Evolutionary conservation across 106 monocot species (phyloP), one percentile per base, ranked within the genome.

Genomic region (Alisma plantagoaquatica): DNA sequence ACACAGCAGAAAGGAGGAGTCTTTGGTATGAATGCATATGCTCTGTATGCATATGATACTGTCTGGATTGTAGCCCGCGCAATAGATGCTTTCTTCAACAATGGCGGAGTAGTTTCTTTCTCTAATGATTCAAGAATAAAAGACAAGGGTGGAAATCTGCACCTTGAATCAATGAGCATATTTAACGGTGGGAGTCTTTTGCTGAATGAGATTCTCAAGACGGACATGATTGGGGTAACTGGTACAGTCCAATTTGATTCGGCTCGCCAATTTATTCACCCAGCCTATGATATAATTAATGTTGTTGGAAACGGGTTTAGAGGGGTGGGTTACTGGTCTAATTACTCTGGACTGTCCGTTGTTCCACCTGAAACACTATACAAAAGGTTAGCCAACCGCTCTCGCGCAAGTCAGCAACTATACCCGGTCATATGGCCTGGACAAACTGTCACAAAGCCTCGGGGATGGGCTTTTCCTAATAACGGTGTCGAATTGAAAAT

Each of bases 201-300:
- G 41, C 49, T 90, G 45, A 31, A 80, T 32, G 65, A 70, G 53
- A 76, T 90, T 32, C 61, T 57, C 1, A 43, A 63, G 20, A 64
- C 58, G 10, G 30, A 76, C 56, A 74, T 74, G 18, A 47, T 53
- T 0, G 89, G 89, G 20, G 61, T 74, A 35, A 74, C 80, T 49
- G 89, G 89, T 41, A 57, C 10, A 15, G 23, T 90, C 26, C 50
- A 53, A 10, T 90, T 84, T 49, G 67, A 77, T 67, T 56, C 67
- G 2, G 44, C 68, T 25, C 57, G 64, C 35, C 31, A 80, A 29
- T 68, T 83, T 44, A 47, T 84, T 14, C 67, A 28, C 31, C 89
- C 89, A 10, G 72, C 89, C 23, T 90, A 80, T 63, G 89, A 90
- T 52, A 77, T 90, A 23, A 43, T 83, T 10, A 90, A 84, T 59